Conservation (phyloP, 352 stramenopile genomes). For the Phytophthora pini region DNA sequence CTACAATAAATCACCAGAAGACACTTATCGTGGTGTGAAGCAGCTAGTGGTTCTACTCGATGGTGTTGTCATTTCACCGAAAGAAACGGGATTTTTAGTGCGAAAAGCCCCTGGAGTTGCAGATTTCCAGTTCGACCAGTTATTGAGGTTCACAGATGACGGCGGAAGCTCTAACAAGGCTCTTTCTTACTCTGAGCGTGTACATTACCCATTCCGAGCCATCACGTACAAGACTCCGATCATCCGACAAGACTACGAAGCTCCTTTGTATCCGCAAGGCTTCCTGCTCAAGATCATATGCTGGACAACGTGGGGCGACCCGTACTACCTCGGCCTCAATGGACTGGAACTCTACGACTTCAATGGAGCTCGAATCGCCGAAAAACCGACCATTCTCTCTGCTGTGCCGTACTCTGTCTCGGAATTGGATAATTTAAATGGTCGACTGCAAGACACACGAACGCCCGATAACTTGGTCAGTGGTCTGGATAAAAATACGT, state of each 20-base stretch:
- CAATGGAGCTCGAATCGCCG: constrained; percentile 44
- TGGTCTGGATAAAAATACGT: constrained; percentile 76
- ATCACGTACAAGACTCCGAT: constrained; percentile 72
- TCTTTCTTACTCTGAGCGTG: constrained; percentile 42
- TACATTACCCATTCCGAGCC: constrained; percentile 52
- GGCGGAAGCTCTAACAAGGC: not conserved
- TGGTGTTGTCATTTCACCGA: constrained; percentile 54
- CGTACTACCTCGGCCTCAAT: constrained; percentile 86
- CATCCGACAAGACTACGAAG: constrained; percentile 89
- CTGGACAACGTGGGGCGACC: constrained; percentile 86
- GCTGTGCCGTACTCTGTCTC: constrained; percentile 67
- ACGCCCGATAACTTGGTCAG: constrained; percentile 72
- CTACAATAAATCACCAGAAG: constrained; percentile 84
- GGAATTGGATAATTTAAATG: constrained; percentile 38
- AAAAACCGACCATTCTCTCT: constrained; percentile 44
- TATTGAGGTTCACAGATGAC: constrained; percentile 44
- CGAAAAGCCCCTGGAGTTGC: constrained; percentile 80
- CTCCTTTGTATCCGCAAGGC: constrained; percentile 78
- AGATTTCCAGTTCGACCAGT: constrained; percentile 79
- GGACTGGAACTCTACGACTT: constrained; percentile 83
- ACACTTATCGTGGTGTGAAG: constrained; percentile 74
- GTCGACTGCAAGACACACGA: constrained; percentile 44
- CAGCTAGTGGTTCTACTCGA: constrained; percentile 62
- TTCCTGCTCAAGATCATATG: constrained; percentile 87
- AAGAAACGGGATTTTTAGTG: constrained; percentile 64